These are phyloP conservation scores for Fusarium tjaetaba DNA, from an alignment of 2,329 filamentous ascomycete genomes.

Conservation along the genomic window DNA sequence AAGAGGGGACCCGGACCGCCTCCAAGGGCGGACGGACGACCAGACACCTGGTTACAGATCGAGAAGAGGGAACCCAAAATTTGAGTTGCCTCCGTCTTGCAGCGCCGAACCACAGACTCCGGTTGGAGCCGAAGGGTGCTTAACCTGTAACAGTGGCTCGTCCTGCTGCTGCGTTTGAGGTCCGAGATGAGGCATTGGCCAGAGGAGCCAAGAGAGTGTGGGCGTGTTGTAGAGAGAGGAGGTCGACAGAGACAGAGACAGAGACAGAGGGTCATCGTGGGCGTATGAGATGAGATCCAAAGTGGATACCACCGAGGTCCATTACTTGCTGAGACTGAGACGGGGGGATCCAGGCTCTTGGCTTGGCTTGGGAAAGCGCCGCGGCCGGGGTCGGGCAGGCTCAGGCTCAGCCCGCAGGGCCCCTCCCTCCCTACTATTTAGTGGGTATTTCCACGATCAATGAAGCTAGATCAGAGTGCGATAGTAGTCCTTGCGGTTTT, in stretches of 20 bases:
- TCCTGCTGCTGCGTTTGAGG: conserved; percentile 10
- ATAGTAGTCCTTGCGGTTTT: conserved; percentile 2
- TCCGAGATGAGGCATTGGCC: conserved; percentile 29
- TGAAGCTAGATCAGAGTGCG: conserved; percentile 23
- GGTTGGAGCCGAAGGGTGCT: conserved; percentile 3
- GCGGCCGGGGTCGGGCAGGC: conserved; percentile 20
- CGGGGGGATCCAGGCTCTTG: conserved; percentile 10
- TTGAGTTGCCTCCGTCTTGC: not conserved
- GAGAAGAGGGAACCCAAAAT: conserved; percentile 2
- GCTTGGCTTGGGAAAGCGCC: conserved; percentile 32
- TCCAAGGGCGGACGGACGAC: not conserved
- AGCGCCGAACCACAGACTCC: not conserved
- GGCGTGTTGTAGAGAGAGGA: not conserved
- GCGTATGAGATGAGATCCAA: conserved; percentile 29
- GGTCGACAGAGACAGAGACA: not conserved
- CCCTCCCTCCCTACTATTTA: conserved; percentile 14
- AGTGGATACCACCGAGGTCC: conserved; percentile 14
- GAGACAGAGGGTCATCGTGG: not conserved
- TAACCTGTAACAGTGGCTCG: conserved; percentile 15
- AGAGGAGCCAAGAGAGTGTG: conserved; percentile 1
- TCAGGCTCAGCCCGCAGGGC: conserved; percentile 33
- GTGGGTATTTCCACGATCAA: conserved; percentile 6
- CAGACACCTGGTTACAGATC: not conserved
- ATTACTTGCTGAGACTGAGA: not conserved
- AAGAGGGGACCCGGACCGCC: conserved; percentile 1